Base-by-base conservation (phyloP, 2,329 filamentous ascomycete species). In the Colletotrichum neosansevieriae region DNA sequence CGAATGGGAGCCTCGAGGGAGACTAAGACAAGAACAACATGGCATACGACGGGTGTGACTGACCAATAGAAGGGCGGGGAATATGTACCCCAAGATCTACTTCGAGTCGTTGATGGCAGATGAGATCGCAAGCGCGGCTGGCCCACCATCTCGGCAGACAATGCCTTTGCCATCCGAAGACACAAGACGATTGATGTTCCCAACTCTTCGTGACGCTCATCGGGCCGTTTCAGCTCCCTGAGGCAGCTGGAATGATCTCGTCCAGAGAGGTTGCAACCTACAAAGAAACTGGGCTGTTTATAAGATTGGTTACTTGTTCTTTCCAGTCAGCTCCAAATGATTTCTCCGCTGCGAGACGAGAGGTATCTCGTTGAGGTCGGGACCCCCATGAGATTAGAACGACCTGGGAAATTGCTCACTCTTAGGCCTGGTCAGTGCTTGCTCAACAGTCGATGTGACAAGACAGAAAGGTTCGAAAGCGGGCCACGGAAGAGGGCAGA, bases 371-470 rank as follows among this genome's bases (percentile, higher is more conserved):
- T 36, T 51, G 34, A 38, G 17, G 44, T 19, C 10, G n/a, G 36
- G 19, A 17, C 12, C 24, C 12, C 44, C 50, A 42, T 51, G 44
- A 42, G 57, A 21, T 24, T 17, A 57, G 36, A 17, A 54, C 40
- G 50, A 40, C 19, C 24, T 38, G 59, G 64, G 64, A 64, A 47
- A 67, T 67, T 64, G 45, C 51, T 21, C 54, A 21, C 19, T 49
- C 45, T 49, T 56, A 38, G 65, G 49, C 12, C 54, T 67, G 54
- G 61, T 24, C 47, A 59, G 61, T 56, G 47, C 40, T 53, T 68
- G 61, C 19, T 17, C n/a, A 6, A 34, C 38, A 24, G 17, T 56
- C 58, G 24, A 49, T n/a, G 51, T 24, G 12, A 58, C 29, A 32
- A 42, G 32, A 56, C 32, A 21, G 19, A 47, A 36, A 32, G 32